Conservation (phyloP, 352 stramenopile species). For the Phytophthora ohioensis region DNA sequence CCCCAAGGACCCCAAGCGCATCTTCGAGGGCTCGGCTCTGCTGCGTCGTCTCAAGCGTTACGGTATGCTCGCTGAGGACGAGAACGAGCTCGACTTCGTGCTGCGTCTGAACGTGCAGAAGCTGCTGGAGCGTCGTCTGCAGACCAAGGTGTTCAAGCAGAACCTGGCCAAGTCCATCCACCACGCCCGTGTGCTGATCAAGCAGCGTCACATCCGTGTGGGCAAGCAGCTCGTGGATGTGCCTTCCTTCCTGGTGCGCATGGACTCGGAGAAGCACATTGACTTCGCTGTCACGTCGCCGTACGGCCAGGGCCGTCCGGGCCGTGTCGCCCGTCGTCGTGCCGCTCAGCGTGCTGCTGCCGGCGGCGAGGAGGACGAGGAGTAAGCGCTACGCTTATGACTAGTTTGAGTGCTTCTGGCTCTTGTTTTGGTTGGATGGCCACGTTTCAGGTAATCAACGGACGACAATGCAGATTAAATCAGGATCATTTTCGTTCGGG, state of each 20-base stretch:
- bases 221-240: conserved; percentile 99
- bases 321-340: conserved; percentile 96
- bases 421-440: conserved; percentile 26
- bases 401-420: conserved; percentile 28
- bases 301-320: conserved; percentile 97
- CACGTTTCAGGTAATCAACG: not conserved
- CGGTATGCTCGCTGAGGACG: conserved; percentile 97
- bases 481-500: conserved; percentile 4
- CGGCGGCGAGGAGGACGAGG: conserved; percentile 88
- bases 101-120: conserved; percentile 99
- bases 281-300: conserved; percentile 98
- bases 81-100: conserved; percentile 98
- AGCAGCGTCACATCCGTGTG: conserved; percentile 99
- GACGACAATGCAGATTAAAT: not conserved
- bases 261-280: conserved; percentile 99
- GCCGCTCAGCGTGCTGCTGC: conserved; percentile 93
- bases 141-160: conserved; percentile 99
- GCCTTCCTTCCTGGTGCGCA: conserved; percentile 98
- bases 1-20: conserved; percentile 97
- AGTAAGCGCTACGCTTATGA: conserved; percentile 59
- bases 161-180: conserved; percentile 99
- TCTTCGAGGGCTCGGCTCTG: conserved; percentile 98
- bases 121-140: conserved; percentile 98
- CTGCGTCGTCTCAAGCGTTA: conserved; percentile 97
- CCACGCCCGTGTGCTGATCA: conserved; percentile 99